phyloP scores from a whole-genome alignment of 176 grass and related monocot species.

The Musa acuminata region DNA sequence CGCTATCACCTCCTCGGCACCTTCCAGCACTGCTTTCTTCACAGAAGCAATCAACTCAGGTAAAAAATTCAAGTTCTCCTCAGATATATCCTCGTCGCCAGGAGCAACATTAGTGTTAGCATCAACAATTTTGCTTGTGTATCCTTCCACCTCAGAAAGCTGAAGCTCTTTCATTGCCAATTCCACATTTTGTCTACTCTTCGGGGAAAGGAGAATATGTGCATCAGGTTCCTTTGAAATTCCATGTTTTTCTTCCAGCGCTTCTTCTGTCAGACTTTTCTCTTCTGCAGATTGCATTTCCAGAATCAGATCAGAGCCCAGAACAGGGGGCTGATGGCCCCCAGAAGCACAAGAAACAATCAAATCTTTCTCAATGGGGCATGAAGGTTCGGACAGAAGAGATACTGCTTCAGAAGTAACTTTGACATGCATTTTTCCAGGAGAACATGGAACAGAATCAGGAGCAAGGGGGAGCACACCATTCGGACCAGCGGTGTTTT shows the following conservation, averaged over 20 bases:
- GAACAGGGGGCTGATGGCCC: slow-evolving; percentile 16
- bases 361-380: slow-evolving; percentile 21
- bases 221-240: not conserved
- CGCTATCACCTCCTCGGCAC: slow-evolving; percentile 26
- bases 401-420: slow-evolving; percentile 28
- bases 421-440: slow-evolving; percentile 26
- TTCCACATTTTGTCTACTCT: not conserved
- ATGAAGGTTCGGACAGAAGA: slow-evolving; percentile 18
- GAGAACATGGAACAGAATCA: slow-evolving; percentile 39
- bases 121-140: slow-evolving; percentile 11
- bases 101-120: slow-evolving; percentile 22
- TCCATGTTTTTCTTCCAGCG: slow-evolving; percentile 23
- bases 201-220: not conserved
- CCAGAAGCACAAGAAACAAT: slow-evolving; percentile 27
- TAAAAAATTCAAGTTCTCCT: slow-evolving; percentile 43
- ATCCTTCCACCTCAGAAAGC: slow-evolving; percentile 28
- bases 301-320: slow-evolving; percentile 19
- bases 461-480: slow-evolving; percentile 28
- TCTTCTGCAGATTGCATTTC: slow-evolving; percentile 28
- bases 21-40: slow-evolving; percentile 56
- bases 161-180: slow-evolving; percentile 29
- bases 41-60: slow-evolving; percentile 65
- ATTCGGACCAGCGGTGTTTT: slow-evolving; percentile 27
- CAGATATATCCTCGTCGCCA: slow-evolving; percentile 33
- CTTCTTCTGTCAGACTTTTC: slow-evolving; percentile 19